Evolutionary conservation across 2,329 filamentous ascomycete species (phyloP).

Genomic region (Aspergillus alliaceus): DNA sequence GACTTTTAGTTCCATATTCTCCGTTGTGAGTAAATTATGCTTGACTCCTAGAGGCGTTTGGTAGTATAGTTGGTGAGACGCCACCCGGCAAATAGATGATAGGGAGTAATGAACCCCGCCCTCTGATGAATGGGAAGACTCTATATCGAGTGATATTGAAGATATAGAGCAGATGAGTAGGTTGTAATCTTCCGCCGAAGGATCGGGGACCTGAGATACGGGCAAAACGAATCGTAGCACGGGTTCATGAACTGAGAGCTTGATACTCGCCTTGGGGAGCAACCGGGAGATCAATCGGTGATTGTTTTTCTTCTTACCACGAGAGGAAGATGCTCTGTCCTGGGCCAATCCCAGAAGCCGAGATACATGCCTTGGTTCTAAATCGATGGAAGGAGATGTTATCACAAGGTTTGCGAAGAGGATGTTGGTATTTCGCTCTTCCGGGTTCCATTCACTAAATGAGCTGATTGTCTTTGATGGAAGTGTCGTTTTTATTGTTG

Average conservation of each 20-base stretch:
- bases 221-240: conserved; percentile 87
- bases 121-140: conserved; percentile 88
- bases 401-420: conserved; percentile 94
- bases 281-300: conserved; percentile 81
- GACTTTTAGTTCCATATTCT: conserved; percentile 82
- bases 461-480: conserved; percentile 91
- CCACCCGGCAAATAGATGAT: conserved; percentile 75
- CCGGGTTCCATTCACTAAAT: conserved; percentile 66
- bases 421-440: conserved; percentile 92
- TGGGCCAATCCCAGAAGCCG: conserved; percentile 76
- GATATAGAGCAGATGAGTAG: conserved; percentile 94
- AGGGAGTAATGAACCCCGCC: conserved; percentile 86
- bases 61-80: conserved; percentile 90
- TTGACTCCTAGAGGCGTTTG: conserved; percentile 80
- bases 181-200: conserved; percentile 79
- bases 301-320: conserved; percentile 45
- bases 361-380: conserved; percentile 88
- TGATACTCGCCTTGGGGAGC: conserved; percentile 89
- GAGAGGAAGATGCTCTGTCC: conserved; percentile 48
- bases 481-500: conserved; percentile 87
- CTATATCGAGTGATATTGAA: conserved; percentile 86
- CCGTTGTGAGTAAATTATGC: conserved; percentile 83
- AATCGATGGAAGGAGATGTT: conserved; percentile 90
- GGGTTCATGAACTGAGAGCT: conserved; percentile 94
- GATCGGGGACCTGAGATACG: conserved; percentile 61